Percentiles rank a stretch among this genome's conserved stretches.
These are phyloP conservation scores for Leccinum griseonigrum DNA, from an alignment of 1,284 basidiomycete species.

Conservation along the genomic window DNA sequence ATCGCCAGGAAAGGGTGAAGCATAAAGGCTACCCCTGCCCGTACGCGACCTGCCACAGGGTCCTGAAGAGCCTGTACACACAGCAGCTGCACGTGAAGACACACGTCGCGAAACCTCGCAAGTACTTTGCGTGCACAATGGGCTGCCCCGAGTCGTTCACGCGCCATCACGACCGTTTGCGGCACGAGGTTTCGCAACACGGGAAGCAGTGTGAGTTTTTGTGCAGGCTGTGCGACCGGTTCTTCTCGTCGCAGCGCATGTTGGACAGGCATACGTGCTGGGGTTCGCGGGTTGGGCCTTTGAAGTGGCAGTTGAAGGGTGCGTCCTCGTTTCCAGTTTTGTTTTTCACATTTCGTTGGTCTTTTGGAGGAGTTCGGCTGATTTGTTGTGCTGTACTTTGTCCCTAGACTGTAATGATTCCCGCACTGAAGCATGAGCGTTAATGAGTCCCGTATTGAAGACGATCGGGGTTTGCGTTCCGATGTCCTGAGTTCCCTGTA, in stretches of 20 bases:
- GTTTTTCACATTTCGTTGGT: neutral
- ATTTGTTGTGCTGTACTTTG: neutral
- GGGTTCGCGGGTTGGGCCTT: neutral
- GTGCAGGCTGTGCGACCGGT: conserved; percentile 2
- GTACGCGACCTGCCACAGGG: neutral
- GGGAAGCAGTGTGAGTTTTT: conserved; percentile 7
- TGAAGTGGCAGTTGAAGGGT: conserved; percentile 8
- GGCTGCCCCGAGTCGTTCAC: conserved; percentile 5
- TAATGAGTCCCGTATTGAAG: neutral
- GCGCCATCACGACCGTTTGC: conserved; percentile 6
- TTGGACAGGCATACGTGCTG: conserved; percentile 8
- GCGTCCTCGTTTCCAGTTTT: neutral
- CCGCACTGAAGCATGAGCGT: neutral
- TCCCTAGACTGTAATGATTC: neutral
- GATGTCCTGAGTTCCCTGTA: neutral
- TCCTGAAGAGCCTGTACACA: conserved; percentile 3
- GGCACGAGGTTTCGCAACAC: conserved; percentile 6
- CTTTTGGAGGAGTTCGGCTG: neutral
- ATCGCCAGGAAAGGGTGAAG: neutral
- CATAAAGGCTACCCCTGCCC: conserved; percentile 2
- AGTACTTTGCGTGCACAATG: conserved; percentile 6
- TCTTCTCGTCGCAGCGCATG: conserved; percentile 6
- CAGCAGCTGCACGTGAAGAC: conserved; percentile 5
- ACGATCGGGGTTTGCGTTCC: neutral
- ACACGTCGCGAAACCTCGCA: neutral